Evolutionary conservation across 352 stramenopile species (phyloP).

Genomic region (Halophytophthora polymorphica): DNA sequence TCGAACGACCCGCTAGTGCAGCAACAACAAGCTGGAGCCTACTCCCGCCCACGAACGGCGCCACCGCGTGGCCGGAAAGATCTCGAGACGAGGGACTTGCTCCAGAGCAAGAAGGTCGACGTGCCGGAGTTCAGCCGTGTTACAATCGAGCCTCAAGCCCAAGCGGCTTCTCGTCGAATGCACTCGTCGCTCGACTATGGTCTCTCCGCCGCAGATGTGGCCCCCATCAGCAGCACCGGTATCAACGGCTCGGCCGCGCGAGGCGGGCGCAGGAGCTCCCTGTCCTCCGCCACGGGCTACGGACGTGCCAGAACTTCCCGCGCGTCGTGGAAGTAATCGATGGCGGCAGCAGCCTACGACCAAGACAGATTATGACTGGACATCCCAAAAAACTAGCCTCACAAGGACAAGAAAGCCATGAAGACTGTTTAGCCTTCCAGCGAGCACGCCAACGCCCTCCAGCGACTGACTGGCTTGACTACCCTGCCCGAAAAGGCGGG

Average conservation of each 20-base stretch:
- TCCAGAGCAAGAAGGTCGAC: conserved; percentile 43
- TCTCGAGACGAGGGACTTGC: conserved; percentile 37
- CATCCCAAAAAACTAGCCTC: background rate
- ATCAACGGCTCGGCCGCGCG: conserved; percentile 4
- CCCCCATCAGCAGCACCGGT: conserved; percentile 1
- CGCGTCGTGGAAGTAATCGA: conserved; percentile 49
- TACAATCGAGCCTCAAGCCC: conserved; percentile 18
- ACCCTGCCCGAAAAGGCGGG: too few species aligned
- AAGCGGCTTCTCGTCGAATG: conserved; percentile 23
- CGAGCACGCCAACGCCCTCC: too few species aligned
- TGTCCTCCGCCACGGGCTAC: conserved; percentile 11
- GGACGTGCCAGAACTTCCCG: conserved; percentile 29
- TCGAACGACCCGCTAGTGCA: conserved; percentile 19
- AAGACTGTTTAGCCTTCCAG: too few species aligned
- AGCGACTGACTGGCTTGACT: too few species aligned
- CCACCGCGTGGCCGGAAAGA: conserved; percentile 38
- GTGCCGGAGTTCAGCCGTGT: conserved; percentile 17
- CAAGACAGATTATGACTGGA: conserved; percentile 7
- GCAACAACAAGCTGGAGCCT: conserved; percentile 10
- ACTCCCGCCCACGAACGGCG: conserved; percentile 36
- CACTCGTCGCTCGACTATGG: conserved; percentile 33
- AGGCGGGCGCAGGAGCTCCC: conserved; percentile 15
- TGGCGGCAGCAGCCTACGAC: background rate
- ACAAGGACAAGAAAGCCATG: conserved; percentile 1
- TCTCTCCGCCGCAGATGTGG: conserved; percentile 3